A percentile compares a stretch with the other conserved stretches of the same genome.
Evolutionary conservation across 2,329 filamentous ascomycete species (phyloP).

Genomic region (Phialocephala sp.): DNA sequence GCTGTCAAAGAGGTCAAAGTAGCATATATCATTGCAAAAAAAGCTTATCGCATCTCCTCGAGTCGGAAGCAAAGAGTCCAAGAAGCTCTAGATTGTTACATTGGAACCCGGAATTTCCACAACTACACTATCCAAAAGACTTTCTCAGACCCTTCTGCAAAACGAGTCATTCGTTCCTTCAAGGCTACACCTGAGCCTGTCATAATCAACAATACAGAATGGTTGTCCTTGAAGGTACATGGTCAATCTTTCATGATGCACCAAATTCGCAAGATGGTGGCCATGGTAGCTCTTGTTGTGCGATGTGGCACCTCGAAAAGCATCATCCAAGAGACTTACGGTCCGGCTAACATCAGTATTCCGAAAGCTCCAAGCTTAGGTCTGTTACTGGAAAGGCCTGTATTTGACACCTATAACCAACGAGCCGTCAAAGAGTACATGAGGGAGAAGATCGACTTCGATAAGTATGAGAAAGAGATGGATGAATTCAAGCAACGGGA

Average conservation of each 20-base stretch:
- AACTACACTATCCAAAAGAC: constrained; percentile 96
- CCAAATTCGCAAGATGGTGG: constrained; percentile 99
- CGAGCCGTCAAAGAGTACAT: constrained; percentile 68
- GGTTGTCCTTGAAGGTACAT: constrained; percentile 94
- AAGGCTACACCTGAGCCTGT: constrained; percentile 76
- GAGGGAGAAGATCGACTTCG: constrained; percentile 77
- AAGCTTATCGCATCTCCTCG: constrained; percentile 79
- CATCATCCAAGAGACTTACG: constrained; percentile 78
- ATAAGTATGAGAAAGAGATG: constrained; percentile 77
- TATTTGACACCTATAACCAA: constrained; percentile 89
- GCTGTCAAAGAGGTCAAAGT: constrained; percentile 78
- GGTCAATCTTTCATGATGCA: constrained; percentile 99
- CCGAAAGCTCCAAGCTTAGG: constrained; percentile 93
- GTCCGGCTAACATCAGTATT: constrained; percentile 76
- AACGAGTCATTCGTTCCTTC: constrained; percentile 93
- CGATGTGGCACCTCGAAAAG: constrained; percentile 79
- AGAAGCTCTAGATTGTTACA: constrained; percentile 73
- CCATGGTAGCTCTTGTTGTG: constrained; percentile 84
- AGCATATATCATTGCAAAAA: constrained; percentile 82
- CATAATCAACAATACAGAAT: constrained; percentile 89
- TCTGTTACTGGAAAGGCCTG: constrained; percentile 84
- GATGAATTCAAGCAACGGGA: constrained; percentile 88
- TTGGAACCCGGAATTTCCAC: constrained; percentile 90
- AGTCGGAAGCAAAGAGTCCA: constrained; percentile 77
- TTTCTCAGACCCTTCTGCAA: constrained; percentile 80